These are phyloP conservation scores for Fragilaria radians DNA, from an alignment of 108 stramenopile species.

Conservation along the genomic window DNA sequence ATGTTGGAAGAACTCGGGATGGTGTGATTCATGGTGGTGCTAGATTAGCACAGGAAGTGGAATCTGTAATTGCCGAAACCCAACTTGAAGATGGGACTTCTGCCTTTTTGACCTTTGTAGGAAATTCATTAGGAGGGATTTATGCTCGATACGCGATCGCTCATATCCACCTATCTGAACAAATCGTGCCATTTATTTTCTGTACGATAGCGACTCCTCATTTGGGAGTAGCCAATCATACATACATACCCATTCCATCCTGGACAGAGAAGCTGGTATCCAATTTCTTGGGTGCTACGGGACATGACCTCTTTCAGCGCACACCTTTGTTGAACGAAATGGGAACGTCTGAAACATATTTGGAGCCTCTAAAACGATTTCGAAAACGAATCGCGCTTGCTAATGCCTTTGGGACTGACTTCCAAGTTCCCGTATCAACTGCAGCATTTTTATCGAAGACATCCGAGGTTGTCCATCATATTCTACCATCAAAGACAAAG, in stretches of 20 bases:
- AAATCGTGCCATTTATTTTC: slow-evolving; percentile 43
- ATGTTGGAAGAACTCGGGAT: slow-evolving; percentile 59
- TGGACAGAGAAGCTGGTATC: slow-evolving; percentile 42
- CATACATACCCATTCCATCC: slow-evolving; percentile 60
- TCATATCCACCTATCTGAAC: slow-evolving; percentile 20
- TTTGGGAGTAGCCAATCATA: slow-evolving; percentile 58
- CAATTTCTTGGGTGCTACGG: slow-evolving; percentile 36
- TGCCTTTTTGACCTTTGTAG: slow-evolving; percentile 47
- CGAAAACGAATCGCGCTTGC: slow-evolving; percentile 73
- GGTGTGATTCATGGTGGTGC: slow-evolving; percentile 59
- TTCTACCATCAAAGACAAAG: background rate
- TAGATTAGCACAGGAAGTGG: slow-evolving; percentile 55
- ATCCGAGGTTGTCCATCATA: slow-evolving; percentile 45
- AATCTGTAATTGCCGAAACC: slow-evolving; percentile 29
- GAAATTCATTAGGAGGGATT: slow-evolving; percentile 75
- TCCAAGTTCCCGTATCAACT: slow-evolving; percentile 72
- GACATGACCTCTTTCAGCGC: slow-evolving; percentile 58
- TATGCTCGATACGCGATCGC: slow-evolving; percentile 67
- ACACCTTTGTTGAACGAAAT: slow-evolving; percentile 40
- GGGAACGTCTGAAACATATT: slow-evolving; percentile 28
- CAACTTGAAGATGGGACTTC: slow-evolving; percentile 3
- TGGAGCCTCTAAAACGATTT: slow-evolving; percentile 59
- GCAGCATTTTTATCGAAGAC: slow-evolving; percentile 62
- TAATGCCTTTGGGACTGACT: slow-evolving; percentile 72
- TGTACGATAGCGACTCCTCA: slow-evolving; percentile 76